These are phyloP conservation scores for Albugo laibachii DNA, from an alignment of 352 stramenopile genomes.

Conservation along the genomic window DNA sequence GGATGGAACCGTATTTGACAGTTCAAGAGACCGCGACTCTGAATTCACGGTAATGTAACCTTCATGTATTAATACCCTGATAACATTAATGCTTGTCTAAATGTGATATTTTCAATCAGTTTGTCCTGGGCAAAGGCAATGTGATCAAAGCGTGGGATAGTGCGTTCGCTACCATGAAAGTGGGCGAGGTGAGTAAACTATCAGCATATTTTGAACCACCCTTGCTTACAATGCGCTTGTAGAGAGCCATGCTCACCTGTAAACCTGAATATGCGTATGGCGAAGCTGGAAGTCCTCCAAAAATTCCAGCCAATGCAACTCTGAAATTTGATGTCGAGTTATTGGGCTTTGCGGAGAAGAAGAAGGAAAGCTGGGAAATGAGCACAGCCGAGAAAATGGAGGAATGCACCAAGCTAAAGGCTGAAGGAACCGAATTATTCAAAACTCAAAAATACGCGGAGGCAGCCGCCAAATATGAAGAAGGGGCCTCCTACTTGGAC, in stretches of 20 bases:
- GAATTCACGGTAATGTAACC: constrained; percentile 44
- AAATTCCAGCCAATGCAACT: constrained; percentile 87
- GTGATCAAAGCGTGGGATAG: constrained; percentile 82
- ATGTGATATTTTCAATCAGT: constrained; percentile 12
- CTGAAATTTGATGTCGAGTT: constrained; percentile 94
- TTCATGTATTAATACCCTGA: neutral
- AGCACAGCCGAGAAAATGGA: constrained; percentile 61
- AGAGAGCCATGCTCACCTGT: constrained; percentile 84
- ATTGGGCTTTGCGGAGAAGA: constrained; percentile 86
- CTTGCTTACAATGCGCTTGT: constrained; percentile 1
- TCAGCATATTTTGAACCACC: neutral
- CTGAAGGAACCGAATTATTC: constrained; percentile 84
- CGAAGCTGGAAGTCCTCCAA: constrained; percentile 72
- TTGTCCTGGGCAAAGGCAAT: constrained; percentile 73
- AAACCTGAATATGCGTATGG: constrained; percentile 89
- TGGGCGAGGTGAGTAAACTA: constrained; percentile 58
- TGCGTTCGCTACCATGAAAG: constrained; percentile 86
- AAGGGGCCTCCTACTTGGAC: constrained; percentile 67
- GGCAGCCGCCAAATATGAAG: constrained; percentile 71
- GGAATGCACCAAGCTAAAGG: constrained; percentile 76
- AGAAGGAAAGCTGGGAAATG: constrained; percentile 90
- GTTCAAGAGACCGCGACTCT: constrained; percentile 71
- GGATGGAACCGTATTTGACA: constrained; percentile 90
- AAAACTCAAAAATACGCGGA: constrained; percentile 74
- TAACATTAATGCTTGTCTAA: neutral